Conservation (phyloP, 2,329 filamentous ascomycete genomes). For the Exophiala xenobiotica region DNA sequence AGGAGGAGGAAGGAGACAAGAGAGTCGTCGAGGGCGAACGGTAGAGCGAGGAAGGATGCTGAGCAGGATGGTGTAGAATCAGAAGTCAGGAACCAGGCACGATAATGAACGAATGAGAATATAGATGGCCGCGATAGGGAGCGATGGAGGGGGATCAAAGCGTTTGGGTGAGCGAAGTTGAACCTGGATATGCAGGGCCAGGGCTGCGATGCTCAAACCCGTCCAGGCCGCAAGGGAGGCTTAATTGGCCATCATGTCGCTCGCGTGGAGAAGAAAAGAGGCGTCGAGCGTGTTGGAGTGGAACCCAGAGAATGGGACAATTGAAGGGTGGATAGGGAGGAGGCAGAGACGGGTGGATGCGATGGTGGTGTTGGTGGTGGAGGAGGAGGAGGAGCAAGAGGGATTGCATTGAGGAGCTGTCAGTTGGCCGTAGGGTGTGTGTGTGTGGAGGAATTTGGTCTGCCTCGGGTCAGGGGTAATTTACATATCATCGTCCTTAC, state of each 20-base stretch:
- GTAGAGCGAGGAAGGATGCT: slow-evolving; percentile 14
- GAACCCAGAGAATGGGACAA: neutral
- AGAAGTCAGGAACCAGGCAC: slow-evolving; percentile 25
- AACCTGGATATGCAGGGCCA: slow-evolving; percentile 4
- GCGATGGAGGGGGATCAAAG: slow-evolving; percentile 4
- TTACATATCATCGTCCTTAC: too few species aligned
- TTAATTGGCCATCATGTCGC: neutral
- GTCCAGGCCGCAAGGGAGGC: neutral
- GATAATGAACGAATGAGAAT: slow-evolving; percentile 16
- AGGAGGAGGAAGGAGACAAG: slow-evolving; percentile 12
- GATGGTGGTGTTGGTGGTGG: neutral
- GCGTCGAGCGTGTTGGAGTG: neutral
- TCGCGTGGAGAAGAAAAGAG: slow-evolving; percentile 1
- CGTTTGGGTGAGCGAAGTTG: slow-evolving; percentile 4
- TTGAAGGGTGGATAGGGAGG: neutral
- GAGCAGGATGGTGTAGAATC: slow-evolving; percentile 2
- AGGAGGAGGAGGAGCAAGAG: too few species aligned
- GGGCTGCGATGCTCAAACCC: neutral
- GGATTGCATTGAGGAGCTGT: too few species aligned
- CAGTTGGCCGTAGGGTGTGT: too few species aligned
- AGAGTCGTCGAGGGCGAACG: slow-evolving; percentile 12
- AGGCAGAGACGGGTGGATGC: neutral
- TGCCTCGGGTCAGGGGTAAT: neutral
- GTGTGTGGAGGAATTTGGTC: too few species aligned
- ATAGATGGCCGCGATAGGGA: slow-evolving; percentile 15